A percentile compares a stretch with the other conserved stretches of the same genome.
Conservation (phyloP, 1,284 basidiomycete species). For the Ustilago shanxiensis region DNA sequence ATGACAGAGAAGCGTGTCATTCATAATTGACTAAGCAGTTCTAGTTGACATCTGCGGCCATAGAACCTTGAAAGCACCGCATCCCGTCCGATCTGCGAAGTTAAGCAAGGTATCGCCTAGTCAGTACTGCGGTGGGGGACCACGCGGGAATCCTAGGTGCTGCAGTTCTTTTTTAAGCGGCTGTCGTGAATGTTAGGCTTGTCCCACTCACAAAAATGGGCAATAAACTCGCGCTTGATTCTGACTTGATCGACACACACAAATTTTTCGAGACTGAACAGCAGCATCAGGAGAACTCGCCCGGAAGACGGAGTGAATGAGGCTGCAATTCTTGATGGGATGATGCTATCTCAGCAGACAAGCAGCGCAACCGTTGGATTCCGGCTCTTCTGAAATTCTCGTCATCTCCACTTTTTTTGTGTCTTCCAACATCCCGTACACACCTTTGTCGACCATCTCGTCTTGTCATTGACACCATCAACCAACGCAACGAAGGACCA, state of each 20-base stretch:
- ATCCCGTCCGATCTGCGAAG: conserved; percentile 84
- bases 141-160: conserved; percentile 84
- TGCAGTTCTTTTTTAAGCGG: conserved; percentile 74
- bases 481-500: not conserved
- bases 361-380: conserved; percentile 15
- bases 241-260: conserved; percentile 8
- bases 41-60: conserved; percentile 76
- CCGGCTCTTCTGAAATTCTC: conserved; percentile 23
- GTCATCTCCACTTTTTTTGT: conserved; percentile 32
- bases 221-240: no score
- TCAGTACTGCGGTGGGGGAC: conserved; percentile 87
- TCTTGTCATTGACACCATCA: not conserved
- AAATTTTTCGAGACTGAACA: conserved; percentile 26
- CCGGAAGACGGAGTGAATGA: conserved; percentile 29
- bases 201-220: not conserved
- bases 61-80: conserved; percentile 83
- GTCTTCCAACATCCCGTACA: not conserved
- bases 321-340: not conserved
- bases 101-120: conserved; percentile 83
- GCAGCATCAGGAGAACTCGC: conserved; percentile 7
- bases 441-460: no score
- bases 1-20: not conserved
- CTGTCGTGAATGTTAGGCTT: not conserved
- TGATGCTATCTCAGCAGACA: conserved; percentile 4
- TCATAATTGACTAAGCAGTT: not conserved